Evolutionary conservation across 805 yeast species (phyloP).

Genomic region (Nakazawaea siamensis): DNA sequence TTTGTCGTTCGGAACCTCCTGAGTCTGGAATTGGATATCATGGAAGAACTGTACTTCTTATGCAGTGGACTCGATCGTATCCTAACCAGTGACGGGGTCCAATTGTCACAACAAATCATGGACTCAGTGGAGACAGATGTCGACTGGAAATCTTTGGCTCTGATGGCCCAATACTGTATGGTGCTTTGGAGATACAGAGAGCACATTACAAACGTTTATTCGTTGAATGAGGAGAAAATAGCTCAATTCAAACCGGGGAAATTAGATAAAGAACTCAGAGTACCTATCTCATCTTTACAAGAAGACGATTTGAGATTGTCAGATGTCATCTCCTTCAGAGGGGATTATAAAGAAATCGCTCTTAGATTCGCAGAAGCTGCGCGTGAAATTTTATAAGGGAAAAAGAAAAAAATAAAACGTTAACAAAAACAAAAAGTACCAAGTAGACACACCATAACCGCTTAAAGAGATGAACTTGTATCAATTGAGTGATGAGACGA

Average conservation of each 20-base stretch:
- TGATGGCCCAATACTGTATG: conserved; percentile 10
- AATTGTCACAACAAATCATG: conserved; percentile 19
- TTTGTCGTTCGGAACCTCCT: conserved; percentile 33
- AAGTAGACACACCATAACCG: neutral
- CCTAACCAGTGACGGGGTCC: conserved; percentile 32
- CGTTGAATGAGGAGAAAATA: conserved; percentile 18
- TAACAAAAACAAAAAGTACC: neutral
- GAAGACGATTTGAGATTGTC: too few relatives aligned
- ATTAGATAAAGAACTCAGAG: conserved; percentile 26
- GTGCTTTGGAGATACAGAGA: conserved; percentile 16
- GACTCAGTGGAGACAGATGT: neutral
- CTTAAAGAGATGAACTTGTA: conserved; percentile 31
- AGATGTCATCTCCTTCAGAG: too few relatives aligned
- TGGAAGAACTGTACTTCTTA: conserved; percentile 45
- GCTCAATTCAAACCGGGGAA: conserved; percentile 22
- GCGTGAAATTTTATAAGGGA: neutral
- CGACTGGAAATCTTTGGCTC: conserved; percentile 4
- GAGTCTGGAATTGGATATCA: conserved; percentile 26
- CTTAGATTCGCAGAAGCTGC: too few relatives aligned
- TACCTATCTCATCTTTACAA: too few relatives aligned
- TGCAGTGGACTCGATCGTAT: conserved; percentile 35
- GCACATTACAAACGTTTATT: conserved; percentile 16
- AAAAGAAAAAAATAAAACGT: too few relatives aligned
- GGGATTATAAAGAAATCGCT: too few relatives aligned
- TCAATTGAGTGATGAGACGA: conserved; percentile 58